These are phyloP conservation scores for Neobulgaria alba DNA, from an alignment of 2,329 filamentous ascomycete species.

Conservation along the genomic window DNA sequence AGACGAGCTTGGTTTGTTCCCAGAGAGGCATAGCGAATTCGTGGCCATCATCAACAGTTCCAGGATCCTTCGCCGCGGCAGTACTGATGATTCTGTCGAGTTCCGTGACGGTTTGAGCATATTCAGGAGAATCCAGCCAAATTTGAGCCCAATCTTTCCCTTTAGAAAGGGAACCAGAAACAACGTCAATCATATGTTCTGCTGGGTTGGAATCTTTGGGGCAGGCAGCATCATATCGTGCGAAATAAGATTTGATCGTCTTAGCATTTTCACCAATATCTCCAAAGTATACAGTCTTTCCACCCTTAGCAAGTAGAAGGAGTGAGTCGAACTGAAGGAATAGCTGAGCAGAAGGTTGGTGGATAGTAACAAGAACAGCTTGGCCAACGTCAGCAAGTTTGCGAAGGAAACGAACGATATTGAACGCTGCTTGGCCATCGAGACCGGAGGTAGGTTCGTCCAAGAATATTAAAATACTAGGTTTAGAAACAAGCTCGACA, in stretches of 20 bases:
- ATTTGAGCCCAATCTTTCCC: conserved; percentile 59
- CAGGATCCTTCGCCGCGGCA: conserved; percentile 29
- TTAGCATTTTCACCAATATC: conserved; percentile 52
- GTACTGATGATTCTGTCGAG: conserved; percentile 49
- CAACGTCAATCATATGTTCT: conserved; percentile 37
- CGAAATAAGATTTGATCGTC: conserved; percentile 54
- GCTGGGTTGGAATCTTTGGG: conserved; percentile 35
- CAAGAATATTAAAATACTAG: conserved; percentile 50
- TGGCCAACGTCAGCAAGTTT: conserved; percentile 49
- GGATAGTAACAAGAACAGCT: conserved; percentile 46
- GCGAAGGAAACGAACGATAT: conserved; percentile 52
- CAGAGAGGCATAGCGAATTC: conserved; percentile 44
- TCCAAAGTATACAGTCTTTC: conserved; percentile 60
- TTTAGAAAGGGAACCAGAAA: conserved; percentile 41
- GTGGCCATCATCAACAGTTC: conserved; percentile 35
- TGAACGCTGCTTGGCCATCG: conserved; percentile 55
- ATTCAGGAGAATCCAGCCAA: conserved; percentile 54
- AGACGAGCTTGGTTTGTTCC: conserved; percentile 40
- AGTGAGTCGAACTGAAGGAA: conserved; percentile 52
- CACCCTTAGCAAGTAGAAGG: conserved; percentile 55
- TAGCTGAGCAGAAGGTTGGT: conserved; percentile 45
- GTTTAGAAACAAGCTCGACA: conserved; percentile 49
- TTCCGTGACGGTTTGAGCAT: conserved; percentile 43
- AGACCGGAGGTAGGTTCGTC: conserved; percentile 55
- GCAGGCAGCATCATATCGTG: conserved; percentile 36